Evolutionary conservation across 73 alveolate genomes (phyloP).

Genomic region (Tetrahymena elliotti): DNA sequence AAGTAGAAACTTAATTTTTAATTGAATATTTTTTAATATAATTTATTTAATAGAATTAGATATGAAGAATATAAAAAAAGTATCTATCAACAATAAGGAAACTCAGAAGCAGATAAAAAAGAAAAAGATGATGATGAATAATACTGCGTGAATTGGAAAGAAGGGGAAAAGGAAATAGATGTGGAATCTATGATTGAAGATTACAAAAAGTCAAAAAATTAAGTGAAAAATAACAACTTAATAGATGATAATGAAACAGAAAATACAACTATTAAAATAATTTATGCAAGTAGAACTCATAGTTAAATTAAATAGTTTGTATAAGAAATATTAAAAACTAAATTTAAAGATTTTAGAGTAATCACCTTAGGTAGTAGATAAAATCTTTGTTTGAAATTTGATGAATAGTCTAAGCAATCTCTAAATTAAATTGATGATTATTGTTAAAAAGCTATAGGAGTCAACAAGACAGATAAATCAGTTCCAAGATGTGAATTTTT

Average conservation of each 20-base stretch:
- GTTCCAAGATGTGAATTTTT: not conserved
- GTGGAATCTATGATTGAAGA: not conserved
- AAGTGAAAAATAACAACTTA: conserved; percentile 32
- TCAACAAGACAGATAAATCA: not conserved
- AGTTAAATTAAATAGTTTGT: not conserved
- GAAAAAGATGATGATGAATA: not conserved
- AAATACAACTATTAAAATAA: not conserved
- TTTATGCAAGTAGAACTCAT: conserved; percentile 34
- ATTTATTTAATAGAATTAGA: not conserved
- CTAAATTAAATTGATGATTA: not conserved
- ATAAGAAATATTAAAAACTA: not conserved
- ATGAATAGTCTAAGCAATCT: not conserved
- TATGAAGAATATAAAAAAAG: not conserved
- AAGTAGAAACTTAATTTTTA: not conserved
- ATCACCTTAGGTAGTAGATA: not conserved
- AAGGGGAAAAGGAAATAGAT: conserved; percentile 37
- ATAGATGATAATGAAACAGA: conserved; percentile 27
- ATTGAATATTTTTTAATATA: not conserved
- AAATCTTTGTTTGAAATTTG: not conserved
- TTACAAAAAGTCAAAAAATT: conserved; percentile 19
- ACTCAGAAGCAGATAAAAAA: not conserved
- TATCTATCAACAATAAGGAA: not conserved
- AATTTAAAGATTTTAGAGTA: not conserved
- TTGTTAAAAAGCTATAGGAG: not conserved
- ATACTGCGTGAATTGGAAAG: conserved; percentile 5